Conservation (phyloP, 148 eudicot species). For the Fallopia convolvulus region DNA sequence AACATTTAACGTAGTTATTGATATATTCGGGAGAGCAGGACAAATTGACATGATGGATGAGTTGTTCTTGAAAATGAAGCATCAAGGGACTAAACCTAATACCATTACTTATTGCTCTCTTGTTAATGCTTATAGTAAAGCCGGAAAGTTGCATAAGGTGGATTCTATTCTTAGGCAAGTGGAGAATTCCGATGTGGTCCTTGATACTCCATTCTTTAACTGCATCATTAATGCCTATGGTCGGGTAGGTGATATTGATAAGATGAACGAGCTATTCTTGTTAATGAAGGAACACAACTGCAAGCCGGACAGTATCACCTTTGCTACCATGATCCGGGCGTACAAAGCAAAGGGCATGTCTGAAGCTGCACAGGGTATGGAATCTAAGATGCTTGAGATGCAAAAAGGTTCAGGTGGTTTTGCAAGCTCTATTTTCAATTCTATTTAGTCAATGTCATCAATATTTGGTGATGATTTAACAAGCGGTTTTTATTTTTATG, state of each 20-base stretch:
- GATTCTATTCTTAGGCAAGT: conserved; percentile 77
- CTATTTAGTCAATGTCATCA: background rate
- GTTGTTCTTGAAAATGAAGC: conserved; percentile 79
- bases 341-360: conserved; percentile 66
- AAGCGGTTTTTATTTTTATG: background rate
- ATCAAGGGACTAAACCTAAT: conserved; percentile 81
- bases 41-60: conserved; percentile 57
- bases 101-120: conserved; percentile 71
- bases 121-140: conserved; percentile 60
- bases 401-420: conserved; percentile 29
- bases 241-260: conserved; percentile 50
- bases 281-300: conserved; percentile 54
- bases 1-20: conserved; percentile 64
- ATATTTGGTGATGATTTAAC: background rate
- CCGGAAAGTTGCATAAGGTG: conserved; percentile 52
- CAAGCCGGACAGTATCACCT: conserved; percentile 64
- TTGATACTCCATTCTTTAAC: conserved; percentile 81
- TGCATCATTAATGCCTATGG: conserved; percentile 72
- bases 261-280: conserved; percentile 42
- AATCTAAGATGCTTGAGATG: conserved; percentile 35
- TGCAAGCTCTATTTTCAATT: background rate
- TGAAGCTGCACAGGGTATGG: conserved; percentile 47
- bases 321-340: conserved; percentile 68
- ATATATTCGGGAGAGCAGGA: conserved; percentile 55
- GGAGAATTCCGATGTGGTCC: conserved; percentile 61